Evolutionary conservation across 192 early-diverging fungal species (phyloP), one percentile per base, ranked within the genome.

Genomic region (Coemansia sp.): DNA sequence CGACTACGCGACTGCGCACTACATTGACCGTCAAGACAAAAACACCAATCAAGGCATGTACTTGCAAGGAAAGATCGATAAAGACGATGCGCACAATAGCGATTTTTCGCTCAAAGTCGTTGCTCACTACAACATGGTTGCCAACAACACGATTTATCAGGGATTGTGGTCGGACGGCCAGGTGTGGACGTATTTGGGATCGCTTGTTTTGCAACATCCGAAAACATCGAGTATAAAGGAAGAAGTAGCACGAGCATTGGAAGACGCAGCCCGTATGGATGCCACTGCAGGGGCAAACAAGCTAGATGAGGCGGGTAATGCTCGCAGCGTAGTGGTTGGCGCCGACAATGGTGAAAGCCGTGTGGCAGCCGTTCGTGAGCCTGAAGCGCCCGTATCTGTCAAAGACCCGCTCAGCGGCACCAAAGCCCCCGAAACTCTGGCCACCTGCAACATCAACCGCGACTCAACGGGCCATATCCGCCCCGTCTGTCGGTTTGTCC

Each of bases 141-240:
- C 76, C 15, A 79, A 79, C 64, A 79, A 79, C 51, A 79, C 76
- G 0, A 79, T 79, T 19, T 79, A 79, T 68, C 76, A 79, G 61
- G 76, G 76, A 11, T 55, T 79, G 67, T 79, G 76, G 76, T 73
- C 71, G 4, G 76, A 79, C 22, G 76, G 76, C 60, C 71, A 79
- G 23, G 56, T 73, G 12, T 79, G 76, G 76, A 79, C 71, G 3
- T 79, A 79, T 32, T 68, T 79, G 68, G 76, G 76, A 2, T 79
- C 76, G n/a, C 67, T 79, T 0, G 57, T 79, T 2, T 49, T 79
- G 58, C 76, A 79, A 72, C 76, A 79, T 24, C 72, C 76, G 0
- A 79, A 74, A 56, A 62, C 35, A 2, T 47, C 55, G 0, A 74
- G 68, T 39, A 73, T 79, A 38, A 79, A 79, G 65, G 76, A 79